Base-by-base conservation (phyloP, 2,329 filamentous ascomycete species). In the Aspergillus alliaceus region DNA sequence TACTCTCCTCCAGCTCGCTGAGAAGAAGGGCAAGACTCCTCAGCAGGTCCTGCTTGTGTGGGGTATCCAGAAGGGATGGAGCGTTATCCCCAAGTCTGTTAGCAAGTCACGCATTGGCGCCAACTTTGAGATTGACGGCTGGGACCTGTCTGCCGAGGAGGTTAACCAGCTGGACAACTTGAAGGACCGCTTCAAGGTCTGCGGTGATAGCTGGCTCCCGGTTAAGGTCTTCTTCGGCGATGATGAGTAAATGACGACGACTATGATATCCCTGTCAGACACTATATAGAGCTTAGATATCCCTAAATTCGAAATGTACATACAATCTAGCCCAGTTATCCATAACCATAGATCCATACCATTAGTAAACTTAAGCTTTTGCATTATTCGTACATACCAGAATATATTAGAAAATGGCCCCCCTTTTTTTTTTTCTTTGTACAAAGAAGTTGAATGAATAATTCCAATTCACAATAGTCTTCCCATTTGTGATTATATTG, bases 41-140 rank as follows among this genome's bases (percentile, higher is more conserved):
- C 81, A 83, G 51, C 82, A 85, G 67, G 77, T 82, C 6, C 77
- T 82, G 25, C 73, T 85, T 34, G 80, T 86, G 67, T 96, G 91
- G 90, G 91, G 90, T 62, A 78, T 96, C 54, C 85, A 90, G 73
- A 87, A 91, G 71, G 90, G 89, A 58, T 91, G 88, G 80, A 89
- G 86, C 63, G 90, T 96, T 52, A 91, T 96, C 67, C 91, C 91
- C 68, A 96, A 96, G 83, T 89, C 85, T 52, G 89, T 93, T 57
- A 92, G 85, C 64, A 83, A 86, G 64, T 80, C 80, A 53, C 84
- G 91, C 40, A 92, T 96, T 68, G 81, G 89, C 75, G 84, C 79
- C 61, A 96, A 96, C 82, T 90, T 86, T 66, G 84, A 89, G 72
- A 80, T 90, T 52, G 85, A 92, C 73, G 90, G 88, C 53, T 93